These are phyloP conservation scores for Botryosphaeria dothidea DNA, from an alignment of 2,329 filamentous ascomycete species.

Conservation along the genomic window DNA sequence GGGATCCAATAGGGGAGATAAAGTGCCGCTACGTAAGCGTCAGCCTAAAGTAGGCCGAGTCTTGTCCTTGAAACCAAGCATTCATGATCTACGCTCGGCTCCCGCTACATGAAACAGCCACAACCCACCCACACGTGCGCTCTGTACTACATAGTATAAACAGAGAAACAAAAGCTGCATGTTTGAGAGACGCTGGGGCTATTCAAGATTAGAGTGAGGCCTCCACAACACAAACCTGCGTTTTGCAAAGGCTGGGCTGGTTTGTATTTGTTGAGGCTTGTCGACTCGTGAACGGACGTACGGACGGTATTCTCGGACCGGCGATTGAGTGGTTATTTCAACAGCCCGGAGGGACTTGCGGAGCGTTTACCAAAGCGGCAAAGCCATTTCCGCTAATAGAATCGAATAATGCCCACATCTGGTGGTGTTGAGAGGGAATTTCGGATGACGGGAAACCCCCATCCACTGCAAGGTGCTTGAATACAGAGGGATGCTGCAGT, in stretches of 20 bases:
- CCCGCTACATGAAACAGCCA: neutral
- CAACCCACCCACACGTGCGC: slow-evolving; percentile 9
- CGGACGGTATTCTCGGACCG: neutral
- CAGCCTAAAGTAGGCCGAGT: neutral
- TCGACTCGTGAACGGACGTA: no score
- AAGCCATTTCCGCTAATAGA: neutral
- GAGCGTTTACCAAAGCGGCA: neutral
- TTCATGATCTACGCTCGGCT: slow-evolving; percentile 10
- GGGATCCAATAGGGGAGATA: neutral
- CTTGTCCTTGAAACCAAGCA: slow-evolving; percentile 5
- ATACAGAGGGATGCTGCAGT: no score
- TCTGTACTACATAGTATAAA: neutral
- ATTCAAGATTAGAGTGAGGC: neutral
- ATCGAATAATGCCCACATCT: neutral
- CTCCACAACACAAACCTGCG: neutral
- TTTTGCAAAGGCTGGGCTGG: no score
- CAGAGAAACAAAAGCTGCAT: neutral
- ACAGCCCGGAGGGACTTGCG: neutral
- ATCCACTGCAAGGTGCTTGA: no score
- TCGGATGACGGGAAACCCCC: no score
- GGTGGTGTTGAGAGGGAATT: no score
- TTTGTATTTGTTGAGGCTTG: no score
- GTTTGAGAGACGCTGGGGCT: neutral
- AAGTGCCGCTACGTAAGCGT: neutral
- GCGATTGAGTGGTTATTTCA: neutral